Conservation (phyloP, 805 yeast species). For the Saccharomycopsis fermentans region DNA sequence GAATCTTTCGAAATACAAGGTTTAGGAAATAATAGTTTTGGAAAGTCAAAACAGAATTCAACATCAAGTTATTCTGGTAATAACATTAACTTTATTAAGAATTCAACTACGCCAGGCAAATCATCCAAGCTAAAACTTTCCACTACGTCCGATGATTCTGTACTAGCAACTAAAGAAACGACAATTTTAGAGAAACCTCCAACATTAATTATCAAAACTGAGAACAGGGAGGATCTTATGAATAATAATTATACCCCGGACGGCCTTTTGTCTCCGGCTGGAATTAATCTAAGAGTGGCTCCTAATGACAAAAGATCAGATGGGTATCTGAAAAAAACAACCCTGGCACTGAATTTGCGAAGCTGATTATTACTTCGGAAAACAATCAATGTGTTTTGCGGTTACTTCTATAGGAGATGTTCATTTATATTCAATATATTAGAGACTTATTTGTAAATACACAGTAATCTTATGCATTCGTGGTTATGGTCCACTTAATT, state of each 20-base stretch:
- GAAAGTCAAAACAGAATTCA: not conserved
- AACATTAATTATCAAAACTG: not conserved
- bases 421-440: not conserved
- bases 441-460: too few relatives aligned
- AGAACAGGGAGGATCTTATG: not conserved
- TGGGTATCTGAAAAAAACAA: not conserved
- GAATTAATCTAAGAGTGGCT: not conserved
- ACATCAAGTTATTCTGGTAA: not conserved
- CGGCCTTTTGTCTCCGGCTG: not conserved
- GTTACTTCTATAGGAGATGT: not conserved
- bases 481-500: too few relatives aligned
- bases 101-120: not conserved
- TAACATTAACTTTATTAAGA: not conserved
- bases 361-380: too few relatives aligned
- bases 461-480: too few relatives aligned
- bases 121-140: not conserved
- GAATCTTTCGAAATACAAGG: conserved; percentile 1
- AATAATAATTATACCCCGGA: not conserved
- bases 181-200: not conserved
- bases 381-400: too few relatives aligned
- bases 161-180: not conserved
- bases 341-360: not conserved
- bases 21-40: not conserved
- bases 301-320: not conserved
- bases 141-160: not conserved